Conservation (phyloP, 1,284 basidiomycete genomes). For the Hemileia vastatrix region DNA sequence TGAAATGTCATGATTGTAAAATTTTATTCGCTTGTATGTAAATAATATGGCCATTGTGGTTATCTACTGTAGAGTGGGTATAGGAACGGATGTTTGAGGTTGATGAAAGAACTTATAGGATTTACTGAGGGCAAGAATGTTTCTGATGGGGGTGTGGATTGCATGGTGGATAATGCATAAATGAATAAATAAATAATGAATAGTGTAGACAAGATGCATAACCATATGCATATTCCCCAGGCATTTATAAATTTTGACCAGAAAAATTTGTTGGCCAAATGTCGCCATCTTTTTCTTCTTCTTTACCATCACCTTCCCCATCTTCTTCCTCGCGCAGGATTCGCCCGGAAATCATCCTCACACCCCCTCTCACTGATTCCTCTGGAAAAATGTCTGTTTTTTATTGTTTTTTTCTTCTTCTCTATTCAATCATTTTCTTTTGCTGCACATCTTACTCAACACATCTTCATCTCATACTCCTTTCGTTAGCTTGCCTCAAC, state of each 20-base stretch:
- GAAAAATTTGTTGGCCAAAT: too few relatives aligned
- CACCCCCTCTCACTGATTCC: constrained; percentile 6
- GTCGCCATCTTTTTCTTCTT: too few relatives aligned
- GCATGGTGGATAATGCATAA: neutral
- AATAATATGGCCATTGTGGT: too few relatives aligned
- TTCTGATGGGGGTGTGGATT: too few relatives aligned
- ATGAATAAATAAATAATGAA: neutral
- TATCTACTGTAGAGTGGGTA: constrained; percentile 4
- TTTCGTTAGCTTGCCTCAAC: constrained; percentile 62
- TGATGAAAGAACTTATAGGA: constrained; percentile 13
- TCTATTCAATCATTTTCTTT: neutral
- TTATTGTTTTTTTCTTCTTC: neutral
- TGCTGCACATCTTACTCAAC: neutral
- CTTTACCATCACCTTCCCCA: neutral
- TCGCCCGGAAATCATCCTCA: constrained; percentile 1
- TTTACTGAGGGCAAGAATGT: neutral
- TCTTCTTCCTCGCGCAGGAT: neutral
- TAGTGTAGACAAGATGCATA: neutral
- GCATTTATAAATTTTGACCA: too few relatives aligned
- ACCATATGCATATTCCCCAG: neutral
- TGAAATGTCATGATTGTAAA: too few relatives aligned
- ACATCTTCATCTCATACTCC: neutral
- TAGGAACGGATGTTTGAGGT: constrained; percentile 1
- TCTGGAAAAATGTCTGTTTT: constrained; percentile 17
- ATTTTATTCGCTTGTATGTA: too few relatives aligned